Evolutionary conservation across 768 basidiomycete genomes (phyloP).

Genomic region (Lactarius sanguifluus): DNA sequence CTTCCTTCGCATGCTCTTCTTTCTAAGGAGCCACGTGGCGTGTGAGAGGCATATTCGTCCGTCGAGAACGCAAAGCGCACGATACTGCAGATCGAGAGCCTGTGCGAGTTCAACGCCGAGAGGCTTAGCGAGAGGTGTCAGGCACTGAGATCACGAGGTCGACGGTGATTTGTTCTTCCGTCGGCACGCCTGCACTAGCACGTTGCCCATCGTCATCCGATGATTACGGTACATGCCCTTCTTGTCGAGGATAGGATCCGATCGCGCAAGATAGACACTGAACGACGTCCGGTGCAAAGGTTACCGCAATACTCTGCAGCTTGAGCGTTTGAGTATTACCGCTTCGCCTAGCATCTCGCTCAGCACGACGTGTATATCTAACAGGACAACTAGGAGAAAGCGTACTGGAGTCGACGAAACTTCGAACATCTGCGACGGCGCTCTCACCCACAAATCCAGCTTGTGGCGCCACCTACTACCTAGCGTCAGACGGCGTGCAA

Average conservation of each 20-base stretch:
- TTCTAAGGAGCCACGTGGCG: conserved; percentile 43
- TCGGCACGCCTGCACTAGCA: conserved; percentile 74
- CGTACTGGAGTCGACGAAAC: conserved; percentile 85
- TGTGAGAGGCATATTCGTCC: not conserved
- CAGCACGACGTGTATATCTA: not conserved
- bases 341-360: conserved; percentile 71
- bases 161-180: conserved; percentile 63
- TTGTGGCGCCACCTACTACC: conserved; percentile 52
- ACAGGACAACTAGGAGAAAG: not conserved
- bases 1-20: conserved; percentile 92
- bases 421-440: conserved; percentile 91
- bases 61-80: not conserved
- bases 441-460: conserved; percentile 95
- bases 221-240: conserved; percentile 95
- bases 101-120: conserved; percentile 83
- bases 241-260: conserved; percentile 95
- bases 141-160: conserved; percentile 99
- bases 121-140: conserved; percentile 83
- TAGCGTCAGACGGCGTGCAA: conserved; percentile 63
- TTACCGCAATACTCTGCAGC: conserved; percentile 68
- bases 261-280: conserved; percentile 99
- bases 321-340: conserved; percentile 76
- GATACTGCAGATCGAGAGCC: conserved; percentile 62
- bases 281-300: conserved; percentile 96
- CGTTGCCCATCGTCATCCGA: conserved; percentile 99